These are phyloP conservation scores for Ganoderma leucocontextum DNA, from an alignment of 1,284 basidiomycete genomes.

Conservation along the genomic window DNA sequence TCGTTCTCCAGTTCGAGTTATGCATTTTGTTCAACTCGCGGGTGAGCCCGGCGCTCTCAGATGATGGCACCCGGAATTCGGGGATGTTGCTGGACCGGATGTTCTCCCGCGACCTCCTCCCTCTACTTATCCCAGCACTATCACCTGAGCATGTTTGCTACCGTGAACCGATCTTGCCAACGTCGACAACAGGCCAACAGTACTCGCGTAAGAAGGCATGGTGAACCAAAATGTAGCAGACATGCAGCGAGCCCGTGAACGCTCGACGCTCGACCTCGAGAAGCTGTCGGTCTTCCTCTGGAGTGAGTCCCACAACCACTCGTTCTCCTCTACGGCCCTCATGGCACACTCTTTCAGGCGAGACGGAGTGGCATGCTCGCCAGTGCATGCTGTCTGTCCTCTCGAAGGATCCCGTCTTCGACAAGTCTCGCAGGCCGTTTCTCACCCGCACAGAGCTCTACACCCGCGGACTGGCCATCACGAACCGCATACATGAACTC, in stretches of 20 bases:
- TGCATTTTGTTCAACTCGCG: conserved; percentile 14
- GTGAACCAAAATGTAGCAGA: conserved; percentile 22
- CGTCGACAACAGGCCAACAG: neutral
- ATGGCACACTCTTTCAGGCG: conserved; percentile 47
- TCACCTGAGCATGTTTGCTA: neutral
- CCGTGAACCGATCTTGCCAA: too few relatives aligned
- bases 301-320: conserved; percentile 15
- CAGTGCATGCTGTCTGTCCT: conserved; percentile 58
- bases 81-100: neutral
- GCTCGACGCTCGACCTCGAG: conserved; percentile 6
- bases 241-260: conserved; percentile 23
- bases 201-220: neutral
- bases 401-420: conserved; percentile 66
- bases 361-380: conserved; percentile 56
- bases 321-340: neutral
- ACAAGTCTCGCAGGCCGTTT: conserved; percentile 65
- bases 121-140: too few relatives aligned
- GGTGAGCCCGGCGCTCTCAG: neutral
- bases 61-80: neutral
- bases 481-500: conserved; percentile 65
- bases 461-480: conserved; percentile 56
- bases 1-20: neutral
- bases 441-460: conserved; percentile 60
- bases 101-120: neutral
- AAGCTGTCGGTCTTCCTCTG: conserved; percentile 21